A percentile compares a stretch with the other conserved stretches of the same genome.
Conservation (phyloP, 331 rosid genomes). For the Pyrus hybrid region DNA sequence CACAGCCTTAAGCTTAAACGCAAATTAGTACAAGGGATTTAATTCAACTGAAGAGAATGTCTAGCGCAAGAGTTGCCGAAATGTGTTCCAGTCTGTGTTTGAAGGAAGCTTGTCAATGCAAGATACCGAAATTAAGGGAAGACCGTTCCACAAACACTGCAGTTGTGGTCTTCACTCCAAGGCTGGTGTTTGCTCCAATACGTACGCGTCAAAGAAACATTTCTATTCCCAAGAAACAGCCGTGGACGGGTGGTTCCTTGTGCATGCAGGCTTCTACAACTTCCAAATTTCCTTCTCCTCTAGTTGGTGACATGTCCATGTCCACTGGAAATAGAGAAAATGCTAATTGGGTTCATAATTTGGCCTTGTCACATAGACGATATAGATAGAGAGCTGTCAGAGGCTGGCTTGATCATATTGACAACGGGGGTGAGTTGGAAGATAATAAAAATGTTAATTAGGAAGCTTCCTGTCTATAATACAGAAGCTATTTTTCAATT, state of each 20-base stretch:
- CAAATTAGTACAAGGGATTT: neutral
- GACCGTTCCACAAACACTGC: constrained; percentile 32
- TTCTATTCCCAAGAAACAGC: constrained; percentile 13
- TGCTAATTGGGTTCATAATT: neutral
- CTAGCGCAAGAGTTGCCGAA: constrained; percentile 6
- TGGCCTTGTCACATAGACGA: neutral
- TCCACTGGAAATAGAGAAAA: neutral
- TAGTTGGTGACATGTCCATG: neutral
- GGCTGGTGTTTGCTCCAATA: neutral
- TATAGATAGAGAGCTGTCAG: neutral
- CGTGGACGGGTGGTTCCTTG: neutral
- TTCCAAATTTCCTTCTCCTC: neutral
- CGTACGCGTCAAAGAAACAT: neutral
- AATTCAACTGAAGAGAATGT: neutral
- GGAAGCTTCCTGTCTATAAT: no score
- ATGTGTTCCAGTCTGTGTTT: constrained; percentile 14
- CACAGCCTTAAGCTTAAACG: neutral
- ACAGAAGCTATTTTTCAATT: neutral
- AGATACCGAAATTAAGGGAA: constrained; percentile 18
- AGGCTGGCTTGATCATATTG: neutral
- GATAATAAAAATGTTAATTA: neutral
- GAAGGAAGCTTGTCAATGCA: constrained; percentile 20
- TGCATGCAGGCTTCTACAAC: neutral
- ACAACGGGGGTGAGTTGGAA: neutral
- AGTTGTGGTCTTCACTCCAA: constrained; percentile 26